Evolutionary conservation across 1,284 basidiomycete species (phyloP).

Genomic region (Trametes pubescens): DNA sequence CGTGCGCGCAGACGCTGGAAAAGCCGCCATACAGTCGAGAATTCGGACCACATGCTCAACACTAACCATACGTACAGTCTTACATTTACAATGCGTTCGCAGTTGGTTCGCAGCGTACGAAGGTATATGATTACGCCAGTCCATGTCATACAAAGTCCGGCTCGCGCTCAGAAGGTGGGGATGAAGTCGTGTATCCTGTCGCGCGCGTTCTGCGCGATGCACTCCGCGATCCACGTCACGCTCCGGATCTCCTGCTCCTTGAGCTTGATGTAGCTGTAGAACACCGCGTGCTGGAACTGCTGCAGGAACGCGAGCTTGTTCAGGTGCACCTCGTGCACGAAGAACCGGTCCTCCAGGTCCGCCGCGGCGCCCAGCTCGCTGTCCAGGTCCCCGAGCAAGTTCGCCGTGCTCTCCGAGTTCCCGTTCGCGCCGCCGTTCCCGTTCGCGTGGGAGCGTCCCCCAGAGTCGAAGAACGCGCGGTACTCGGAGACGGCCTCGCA

Average conservation of each 20-base stretch:
- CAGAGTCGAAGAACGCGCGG: constrained; percentile 85
- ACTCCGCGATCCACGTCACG: constrained; percentile 97
- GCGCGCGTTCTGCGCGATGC: constrained; percentile 93
- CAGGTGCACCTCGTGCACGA: constrained; percentile 91
- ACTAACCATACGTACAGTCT: neutral
- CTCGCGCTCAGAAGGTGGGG: constrained; percentile 72
- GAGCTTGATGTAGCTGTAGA: constrained; percentile 95
- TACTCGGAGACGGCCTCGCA: constrained; percentile 94
- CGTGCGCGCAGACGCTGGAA: too few species aligned
- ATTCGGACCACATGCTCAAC: too few species aligned
- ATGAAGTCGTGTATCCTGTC: constrained; percentile 95
- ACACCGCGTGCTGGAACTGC: constrained; percentile 94
- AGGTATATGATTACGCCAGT: constrained; percentile 34
- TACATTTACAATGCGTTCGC: neutral
- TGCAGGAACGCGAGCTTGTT: constrained; percentile 96
- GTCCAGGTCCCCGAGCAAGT: constrained; percentile 41
- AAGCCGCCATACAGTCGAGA: too few species aligned
- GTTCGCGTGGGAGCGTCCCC: constrained; percentile 45
- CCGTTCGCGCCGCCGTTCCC: constrained; percentile 35
- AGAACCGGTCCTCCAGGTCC: constrained; percentile 94
- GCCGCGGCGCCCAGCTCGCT: constrained; percentile 57
- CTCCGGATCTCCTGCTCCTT: constrained; percentile 99
- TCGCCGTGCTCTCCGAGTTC: constrained; percentile 46
- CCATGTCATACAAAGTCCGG: constrained; percentile 26
- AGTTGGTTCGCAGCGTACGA: neutral